Conservation (phyloP, 176 grass and related monocot genomes). For the Phoenix roebelenii region DNA sequence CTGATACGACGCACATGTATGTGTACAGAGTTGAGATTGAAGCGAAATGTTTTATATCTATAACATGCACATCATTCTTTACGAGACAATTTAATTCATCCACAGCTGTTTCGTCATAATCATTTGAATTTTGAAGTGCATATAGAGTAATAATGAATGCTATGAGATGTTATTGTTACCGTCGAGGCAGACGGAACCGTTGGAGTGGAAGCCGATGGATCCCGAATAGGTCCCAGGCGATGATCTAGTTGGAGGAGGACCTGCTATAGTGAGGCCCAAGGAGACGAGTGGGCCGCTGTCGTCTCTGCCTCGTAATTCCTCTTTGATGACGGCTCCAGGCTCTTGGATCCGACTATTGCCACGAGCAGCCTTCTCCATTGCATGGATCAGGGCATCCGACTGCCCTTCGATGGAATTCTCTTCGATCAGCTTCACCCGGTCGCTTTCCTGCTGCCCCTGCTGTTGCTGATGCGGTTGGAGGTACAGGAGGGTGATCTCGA, state of each 20-base stretch:
- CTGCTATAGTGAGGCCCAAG: conserved; percentile 38
- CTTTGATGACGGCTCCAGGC: conserved; percentile 16
- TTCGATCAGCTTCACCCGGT: conserved; percentile 50
- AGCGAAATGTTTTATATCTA: no score
- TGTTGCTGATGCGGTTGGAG: conserved; percentile 32
- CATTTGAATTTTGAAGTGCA: no score
- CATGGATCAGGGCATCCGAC: background rate
- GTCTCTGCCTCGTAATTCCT: conserved; percentile 23
- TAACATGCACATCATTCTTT: no score
- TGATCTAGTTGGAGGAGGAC: conserved; percentile 10
- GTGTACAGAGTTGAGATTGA: no score
- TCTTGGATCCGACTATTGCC: conserved; percentile 17
- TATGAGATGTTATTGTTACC: conserved; percentile 44
- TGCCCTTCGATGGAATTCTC: conserved; percentile 3
- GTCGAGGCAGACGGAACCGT: conserved; percentile 75
- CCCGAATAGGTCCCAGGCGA: conserved; percentile 54
- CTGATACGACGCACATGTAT: conserved; percentile 18
- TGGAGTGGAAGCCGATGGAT: conserved; percentile 88
- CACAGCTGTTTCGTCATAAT: no score
- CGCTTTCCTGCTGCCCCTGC: conserved; percentile 45
- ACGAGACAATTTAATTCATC: no score
- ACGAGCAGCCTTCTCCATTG: no score
- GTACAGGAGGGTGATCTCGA: conserved; percentile 88
- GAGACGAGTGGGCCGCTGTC: conserved; percentile 41
- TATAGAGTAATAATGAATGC: no score